A percentile compares a stretch with the other conserved stretches of the same genome.
phyloP scores from a whole-genome alignment of 2,329 filamentous ascomycete genomes.

The Aspergillus ustus region DNA sequence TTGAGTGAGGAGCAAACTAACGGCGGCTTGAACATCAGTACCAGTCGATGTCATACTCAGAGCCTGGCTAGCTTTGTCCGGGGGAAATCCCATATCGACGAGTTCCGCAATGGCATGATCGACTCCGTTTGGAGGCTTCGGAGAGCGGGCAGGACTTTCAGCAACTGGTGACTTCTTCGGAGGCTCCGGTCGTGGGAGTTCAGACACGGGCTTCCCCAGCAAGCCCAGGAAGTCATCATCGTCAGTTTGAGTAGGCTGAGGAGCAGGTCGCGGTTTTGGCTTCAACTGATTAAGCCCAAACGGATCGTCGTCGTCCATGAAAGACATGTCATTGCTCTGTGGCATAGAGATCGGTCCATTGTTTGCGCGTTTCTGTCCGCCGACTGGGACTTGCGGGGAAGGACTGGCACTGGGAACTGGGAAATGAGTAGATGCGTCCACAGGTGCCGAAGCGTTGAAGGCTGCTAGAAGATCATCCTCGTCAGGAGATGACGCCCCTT shows the following conservation, averaged over 20 bases:
- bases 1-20: constrained; percentile 87
- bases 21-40: constrained; percentile 80
- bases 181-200: constrained; percentile 46
- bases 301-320: constrained; percentile 72
- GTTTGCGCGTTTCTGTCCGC: constrained; percentile 16
- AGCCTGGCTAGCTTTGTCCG: constrained; percentile 79
- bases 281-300: constrained; percentile 77
- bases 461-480: constrained; percentile 66
- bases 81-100: constrained; percentile 91
- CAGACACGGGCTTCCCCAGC: constrained; percentile 62
- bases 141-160: constrained; percentile 24
- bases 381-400: constrained; percentile 32
- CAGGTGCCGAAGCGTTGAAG: constrained; percentile 63
- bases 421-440: constrained; percentile 64
- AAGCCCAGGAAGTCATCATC: constrained; percentile 68
- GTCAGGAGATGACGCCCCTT: constrained; percentile 54
- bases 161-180: constrained; percentile 26
- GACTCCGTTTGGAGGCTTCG: constrained; percentile 55
- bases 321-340: constrained; percentile 32
- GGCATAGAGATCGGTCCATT: constrained; percentile 24
- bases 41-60: constrained; percentile 80
- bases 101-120: constrained; percentile 85
- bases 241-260: constrained; percentile 50
- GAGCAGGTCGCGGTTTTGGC: constrained; percentile 52
- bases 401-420: constrained; percentile 49